phyloP scores from a whole-genome alignment of 495 filamentous ascomycete species.

The Hypoxylon perforatum region DNA sequence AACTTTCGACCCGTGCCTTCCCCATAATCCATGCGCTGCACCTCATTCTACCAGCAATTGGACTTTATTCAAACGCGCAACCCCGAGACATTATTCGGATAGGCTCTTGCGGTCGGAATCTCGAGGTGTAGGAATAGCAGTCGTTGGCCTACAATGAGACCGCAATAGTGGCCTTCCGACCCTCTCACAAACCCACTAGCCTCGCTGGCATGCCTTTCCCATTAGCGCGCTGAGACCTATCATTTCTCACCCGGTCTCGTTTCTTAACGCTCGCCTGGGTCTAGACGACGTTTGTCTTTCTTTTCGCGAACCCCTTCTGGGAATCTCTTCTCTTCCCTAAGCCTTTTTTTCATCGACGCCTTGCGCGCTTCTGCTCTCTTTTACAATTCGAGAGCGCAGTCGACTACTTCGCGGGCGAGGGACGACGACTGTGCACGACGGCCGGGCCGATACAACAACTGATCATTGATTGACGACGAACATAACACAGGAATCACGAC shows the following conservation, averaged over 20 bases:
- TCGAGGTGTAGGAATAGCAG: constrained; percentile 14
- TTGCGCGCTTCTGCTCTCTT: constrained; percentile 24
- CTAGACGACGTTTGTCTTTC: constrained; percentile 33
- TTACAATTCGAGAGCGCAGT: constrained; percentile 51
- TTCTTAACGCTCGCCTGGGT: constrained; percentile 20
- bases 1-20: constrained; percentile 19
- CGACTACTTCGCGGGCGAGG: constrained; percentile 67
- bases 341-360: constrained; percentile 5
- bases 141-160: constrained; percentile 24
- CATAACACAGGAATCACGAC: constrained; percentile 20
- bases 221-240: constrained; percentile 32
- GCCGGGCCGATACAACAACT: constrained; percentile 51
- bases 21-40: constrained; percentile 3
- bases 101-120: constrained; percentile 12
- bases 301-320: constrained; percentile 20
- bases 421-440: constrained; percentile 61
- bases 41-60: constrained; percentile 1
- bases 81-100: constrained; percentile 28
- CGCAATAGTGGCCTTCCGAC: constrained; percentile 31
- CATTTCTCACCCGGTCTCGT: constrained; percentile 25
- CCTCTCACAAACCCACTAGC: constrained; percentile 26
- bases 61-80: constrained; percentile 20
- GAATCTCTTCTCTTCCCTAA: constrained; percentile 30
- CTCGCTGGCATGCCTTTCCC: constrained; percentile 35
- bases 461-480: constrained; percentile 48